Conservation (phyloP, 306 rosid genomes). For the Trichosanthes cucumerina region DNA sequence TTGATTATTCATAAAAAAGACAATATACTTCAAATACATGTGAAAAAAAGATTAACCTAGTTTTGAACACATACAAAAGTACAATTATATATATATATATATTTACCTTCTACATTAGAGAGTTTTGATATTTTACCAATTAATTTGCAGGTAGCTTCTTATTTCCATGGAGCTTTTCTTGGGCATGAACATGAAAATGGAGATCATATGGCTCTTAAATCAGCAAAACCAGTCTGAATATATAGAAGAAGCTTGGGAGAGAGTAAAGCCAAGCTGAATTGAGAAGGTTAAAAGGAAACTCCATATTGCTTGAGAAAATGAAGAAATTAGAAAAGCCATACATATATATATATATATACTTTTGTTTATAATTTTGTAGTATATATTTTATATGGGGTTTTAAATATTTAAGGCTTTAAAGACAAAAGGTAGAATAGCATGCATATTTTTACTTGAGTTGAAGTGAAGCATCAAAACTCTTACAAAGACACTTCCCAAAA, state of each 20-base stretch:
- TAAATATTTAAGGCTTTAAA: not conserved
- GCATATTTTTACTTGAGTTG: constrained; percentile 26
- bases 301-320: not conserved
- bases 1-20: not conserved
- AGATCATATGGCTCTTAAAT: not conserved
- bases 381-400: not conserved
- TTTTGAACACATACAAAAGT: not conserved
- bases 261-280: not conserved
- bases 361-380: not conserved
- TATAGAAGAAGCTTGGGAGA: not conserved
- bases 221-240: not conserved
- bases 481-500: constrained; percentile 26
- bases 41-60: not conserved
- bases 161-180: not conserved
- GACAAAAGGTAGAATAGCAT: not conserved
- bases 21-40: not conserved
- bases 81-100: not conserved
- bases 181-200: not conserved
- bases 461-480: constrained; percentile 35
- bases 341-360: not conserved
- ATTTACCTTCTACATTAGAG: not conserved
- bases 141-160: not conserved
- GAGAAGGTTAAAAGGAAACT: not conserved
- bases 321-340: not conserved
- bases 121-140: not conserved